Conservation (phyloP, 1,284 basidiomycete genomes). For the Volvariella surrecta region DNA sequence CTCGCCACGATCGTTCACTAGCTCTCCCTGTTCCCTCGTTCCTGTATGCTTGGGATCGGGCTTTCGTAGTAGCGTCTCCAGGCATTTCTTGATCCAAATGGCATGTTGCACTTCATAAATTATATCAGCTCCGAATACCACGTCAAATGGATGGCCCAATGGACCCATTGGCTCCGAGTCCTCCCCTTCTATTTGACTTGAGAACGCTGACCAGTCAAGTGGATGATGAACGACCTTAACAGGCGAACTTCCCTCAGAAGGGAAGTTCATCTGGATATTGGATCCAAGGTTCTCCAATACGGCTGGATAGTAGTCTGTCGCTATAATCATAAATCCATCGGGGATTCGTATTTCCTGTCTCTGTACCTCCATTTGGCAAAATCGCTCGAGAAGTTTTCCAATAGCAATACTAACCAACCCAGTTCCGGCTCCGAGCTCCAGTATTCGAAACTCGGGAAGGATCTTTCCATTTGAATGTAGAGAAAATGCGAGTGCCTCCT, state of each 20-base stretch:
- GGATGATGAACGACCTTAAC: conserved; percentile 10
- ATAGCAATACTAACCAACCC: conserved; percentile 73
- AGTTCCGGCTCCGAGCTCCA: conserved; percentile 87
- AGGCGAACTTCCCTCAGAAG: conserved; percentile 8
- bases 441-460: conserved; percentile 43
- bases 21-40: neutral
- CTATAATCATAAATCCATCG: conserved; percentile 38
- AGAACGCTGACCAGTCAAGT: conserved; percentile 64
- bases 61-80: conserved; percentile 43
- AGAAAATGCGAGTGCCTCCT: too few species aligned
- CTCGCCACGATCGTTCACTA: neutral
- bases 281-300: conserved; percentile 66
- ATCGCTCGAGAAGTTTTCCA: conserved; percentile 37
- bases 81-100: conserved; percentile 53
- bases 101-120: conserved; percentile 68
- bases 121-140: conserved; percentile 70
- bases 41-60: conserved; percentile 17
- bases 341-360: too few species aligned
- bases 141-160: conserved; percentile 45
- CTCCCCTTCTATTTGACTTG: conserved; percentile 11
- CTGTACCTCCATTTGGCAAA: conserved; percentile 3
- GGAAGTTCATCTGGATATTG: conserved; percentile 62
- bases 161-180: conserved; percentile 6
- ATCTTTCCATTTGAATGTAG: neutral
- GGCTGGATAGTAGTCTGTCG: conserved; percentile 73